Evolutionary conservation across 2,329 filamentous ascomycete genomes (phyloP).

Genomic region (Exophiala dermatitidis): DNA sequence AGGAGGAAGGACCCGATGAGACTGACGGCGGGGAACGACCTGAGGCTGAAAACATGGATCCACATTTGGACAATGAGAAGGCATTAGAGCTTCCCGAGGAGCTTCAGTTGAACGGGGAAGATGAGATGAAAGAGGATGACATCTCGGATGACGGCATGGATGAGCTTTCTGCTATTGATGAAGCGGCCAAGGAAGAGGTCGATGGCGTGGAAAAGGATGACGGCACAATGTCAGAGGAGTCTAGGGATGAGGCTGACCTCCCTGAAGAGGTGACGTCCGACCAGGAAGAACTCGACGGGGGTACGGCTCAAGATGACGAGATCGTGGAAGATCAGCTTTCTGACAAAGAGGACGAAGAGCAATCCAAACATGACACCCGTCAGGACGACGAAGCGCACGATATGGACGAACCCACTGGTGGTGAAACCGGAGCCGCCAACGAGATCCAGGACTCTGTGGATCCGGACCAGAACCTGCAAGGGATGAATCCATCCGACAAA

Average conservation of each 20-base stretch:
- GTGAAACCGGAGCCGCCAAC: constrained; percentile 38
- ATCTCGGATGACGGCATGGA: constrained; percentile 50
- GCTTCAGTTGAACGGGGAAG: constrained; percentile 69
- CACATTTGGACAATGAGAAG: constrained; percentile 73
- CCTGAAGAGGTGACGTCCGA: constrained; percentile 30
- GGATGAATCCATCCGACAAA: constrained; percentile 21
- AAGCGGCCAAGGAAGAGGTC: constrained; percentile 38
- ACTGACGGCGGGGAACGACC: constrained; percentile 58
- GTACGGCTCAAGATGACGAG: constrained; percentile 35
- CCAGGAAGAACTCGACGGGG: constrained; percentile 31
- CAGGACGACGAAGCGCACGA: constrained; percentile 38
- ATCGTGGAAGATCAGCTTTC: constrained; percentile 23
- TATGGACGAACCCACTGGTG: constrained; percentile 41
- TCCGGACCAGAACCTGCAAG: constrained; percentile 29
- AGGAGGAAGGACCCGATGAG: constrained; percentile 39
- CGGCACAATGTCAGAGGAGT: constrained; percentile 26
- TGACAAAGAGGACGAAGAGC: constrained; percentile 39
- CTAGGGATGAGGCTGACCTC: constrained; percentile 30
- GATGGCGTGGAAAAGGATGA: constrained; percentile 31
- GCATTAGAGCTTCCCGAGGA: constrained; percentile 79
- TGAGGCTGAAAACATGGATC: constrained; percentile 59
- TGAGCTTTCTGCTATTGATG: constrained; percentile 48
- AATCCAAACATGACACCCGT: constrained; percentile 22
- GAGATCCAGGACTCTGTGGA: constrained; percentile 35
- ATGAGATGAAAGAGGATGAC: constrained; percentile 45